Evolutionary conservation across 2,329 filamentous ascomycete genomes (phyloP).

Genomic region (Ophiobolus disseminans): DNA sequence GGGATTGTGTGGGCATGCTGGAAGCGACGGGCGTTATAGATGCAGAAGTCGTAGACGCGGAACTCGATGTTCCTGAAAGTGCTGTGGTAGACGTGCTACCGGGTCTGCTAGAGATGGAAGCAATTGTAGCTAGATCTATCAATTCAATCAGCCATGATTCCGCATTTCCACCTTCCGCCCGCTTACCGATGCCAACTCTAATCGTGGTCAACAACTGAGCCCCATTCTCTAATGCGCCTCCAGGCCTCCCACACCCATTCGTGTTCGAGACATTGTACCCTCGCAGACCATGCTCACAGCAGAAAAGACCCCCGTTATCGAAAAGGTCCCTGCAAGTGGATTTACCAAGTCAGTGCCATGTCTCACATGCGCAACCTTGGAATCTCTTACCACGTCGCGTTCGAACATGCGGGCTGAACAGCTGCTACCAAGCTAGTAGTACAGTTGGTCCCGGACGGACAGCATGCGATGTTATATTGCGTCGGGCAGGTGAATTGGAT

Average conservation of each 20-base stretch:
- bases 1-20: neutral
- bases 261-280: constrained; percentile 7
- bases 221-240: neutral
- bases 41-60: constrained; percentile 1
- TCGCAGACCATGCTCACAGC: constrained; percentile 11
- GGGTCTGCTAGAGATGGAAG: too few species aligned
- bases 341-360: too few species aligned
- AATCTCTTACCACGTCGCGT: constrained; percentile 18
- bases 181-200: constrained; percentile 5
- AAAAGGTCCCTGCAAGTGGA: too few species aligned
- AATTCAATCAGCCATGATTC: neutral
- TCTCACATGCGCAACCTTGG: too few species aligned
- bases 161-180: neutral
- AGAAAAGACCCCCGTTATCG: constrained; percentile 18
- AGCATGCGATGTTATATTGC: constrained; percentile 15
- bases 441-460: constrained; percentile 4
- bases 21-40: neutral
- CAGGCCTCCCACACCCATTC: constrained; percentile 11
- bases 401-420: constrained; percentile 8
- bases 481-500: constrained; percentile 1
- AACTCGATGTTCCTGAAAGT: too few species aligned
- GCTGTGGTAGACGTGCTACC: too few species aligned
- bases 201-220: constrained; percentile 3
- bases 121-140: neutral
- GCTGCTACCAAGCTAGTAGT: neutral